Conservation (phyloP, 768 basidiomycete genomes). For the Candolleomyces aberdarensis region DNA sequence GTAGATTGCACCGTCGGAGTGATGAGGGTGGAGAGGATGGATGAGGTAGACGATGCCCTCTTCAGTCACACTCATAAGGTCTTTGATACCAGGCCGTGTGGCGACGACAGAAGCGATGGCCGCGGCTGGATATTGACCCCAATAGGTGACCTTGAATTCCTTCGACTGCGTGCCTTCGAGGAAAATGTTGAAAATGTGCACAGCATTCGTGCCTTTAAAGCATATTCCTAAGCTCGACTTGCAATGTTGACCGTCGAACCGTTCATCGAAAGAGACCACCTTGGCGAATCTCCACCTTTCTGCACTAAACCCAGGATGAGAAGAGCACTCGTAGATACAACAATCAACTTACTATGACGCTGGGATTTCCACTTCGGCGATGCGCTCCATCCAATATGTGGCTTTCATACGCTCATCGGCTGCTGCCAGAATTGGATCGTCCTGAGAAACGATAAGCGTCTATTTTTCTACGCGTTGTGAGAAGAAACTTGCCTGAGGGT, state of each 20-base stretch:
- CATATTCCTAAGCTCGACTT: slow-evolving; percentile 2
- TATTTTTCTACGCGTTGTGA: background rate
- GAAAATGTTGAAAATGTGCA: background rate
- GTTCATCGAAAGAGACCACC: slow-evolving; percentile 60
- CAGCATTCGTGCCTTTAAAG: background rate
- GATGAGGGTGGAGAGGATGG: background rate
- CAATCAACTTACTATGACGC: slow-evolving; percentile 45
- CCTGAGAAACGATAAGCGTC: too few relatives aligned
- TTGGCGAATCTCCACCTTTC: slow-evolving; percentile 46
- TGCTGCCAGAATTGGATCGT: background rate
- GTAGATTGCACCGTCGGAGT: background rate
- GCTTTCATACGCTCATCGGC: slow-evolving; percentile 57
- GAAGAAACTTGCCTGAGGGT: background rate
- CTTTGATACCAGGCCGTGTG: slow-evolving; percentile 61
- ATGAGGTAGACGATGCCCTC: slow-evolving; percentile 50
- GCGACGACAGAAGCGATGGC: slow-evolving; percentile 58
- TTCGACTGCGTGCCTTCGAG: background rate
- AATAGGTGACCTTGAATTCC: background rate
- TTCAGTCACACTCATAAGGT: slow-evolving; percentile 65
- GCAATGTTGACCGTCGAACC: slow-evolving; percentile 47
- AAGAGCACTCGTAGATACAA: slow-evolving; percentile 2
- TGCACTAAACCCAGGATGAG: slow-evolving; percentile 26
- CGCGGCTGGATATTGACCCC: slow-evolving; percentile 31
- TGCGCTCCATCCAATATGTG: slow-evolving; percentile 68
- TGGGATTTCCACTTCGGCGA: slow-evolving; percentile 48